phyloP scores from a whole-genome alignment of 768 basidiomycete species.

The Suillus brevipes region DNA sequence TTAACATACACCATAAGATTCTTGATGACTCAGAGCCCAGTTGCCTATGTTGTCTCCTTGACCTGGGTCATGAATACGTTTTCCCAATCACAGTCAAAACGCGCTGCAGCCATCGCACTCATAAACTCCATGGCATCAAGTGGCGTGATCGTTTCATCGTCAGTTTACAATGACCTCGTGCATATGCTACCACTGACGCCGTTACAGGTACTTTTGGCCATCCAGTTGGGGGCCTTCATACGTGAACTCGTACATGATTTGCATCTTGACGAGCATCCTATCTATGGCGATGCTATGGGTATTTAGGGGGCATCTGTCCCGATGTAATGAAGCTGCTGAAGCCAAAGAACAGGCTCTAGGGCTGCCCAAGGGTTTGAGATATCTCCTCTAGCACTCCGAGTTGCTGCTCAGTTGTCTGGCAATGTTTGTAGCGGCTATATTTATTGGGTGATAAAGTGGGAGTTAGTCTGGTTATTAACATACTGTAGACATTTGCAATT shows the following conservation, averaged over 20 bases:
- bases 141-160: conserved; percentile 81
- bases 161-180: conserved; percentile 32
- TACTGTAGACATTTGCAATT: not conserved
- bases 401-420: not conserved
- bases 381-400: conserved; percentile 37
- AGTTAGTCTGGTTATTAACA: not conserved
- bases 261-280: conserved; percentile 55
- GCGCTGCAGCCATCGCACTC: conserved; percentile 77
- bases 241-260: conserved; percentile 67
- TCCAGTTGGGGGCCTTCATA: conserved; percentile 70
- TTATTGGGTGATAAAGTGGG: not conserved
- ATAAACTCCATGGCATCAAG: conserved; percentile 78
- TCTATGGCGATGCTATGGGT: conserved; percentile 49
- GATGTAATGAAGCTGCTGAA: conserved; percentile 41
- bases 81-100: conserved; percentile 78
- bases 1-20: conserved; percentile 46
- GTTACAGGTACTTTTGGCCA: conserved; percentile 62
- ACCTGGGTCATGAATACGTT: conserved; percentile 56
- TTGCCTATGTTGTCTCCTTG: conserved; percentile 65
- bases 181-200: not conserved
- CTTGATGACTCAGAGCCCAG: conserved; percentile 70
- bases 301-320: conserved; percentile 44
- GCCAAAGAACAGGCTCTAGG: conserved; percentile 37
- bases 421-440: not conserved
- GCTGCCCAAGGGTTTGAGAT: conserved; percentile 41